Percentiles rank a stretch among this genome's conserved stretches.
These are phyloP conservation scores for Peronospora destructor DNA, from an alignment of 352 stramenopile species.

Conservation along the genomic window DNA sequence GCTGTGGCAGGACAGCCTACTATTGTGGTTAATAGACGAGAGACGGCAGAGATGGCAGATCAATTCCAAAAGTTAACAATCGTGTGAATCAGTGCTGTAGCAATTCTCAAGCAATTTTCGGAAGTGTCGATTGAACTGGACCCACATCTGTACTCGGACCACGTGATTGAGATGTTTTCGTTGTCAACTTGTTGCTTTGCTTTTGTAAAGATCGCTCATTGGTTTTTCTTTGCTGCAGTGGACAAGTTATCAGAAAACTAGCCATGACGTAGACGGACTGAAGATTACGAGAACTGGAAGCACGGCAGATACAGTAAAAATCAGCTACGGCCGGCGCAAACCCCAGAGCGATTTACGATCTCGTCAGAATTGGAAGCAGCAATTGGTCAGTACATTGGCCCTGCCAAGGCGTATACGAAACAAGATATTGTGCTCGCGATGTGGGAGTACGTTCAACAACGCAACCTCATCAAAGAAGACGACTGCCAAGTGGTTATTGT, in stretches of 20 bases:
- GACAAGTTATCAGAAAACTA: too few relatives aligned
- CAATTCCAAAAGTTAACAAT: too few relatives aligned
- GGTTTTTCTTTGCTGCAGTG: too few relatives aligned
- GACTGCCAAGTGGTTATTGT: constrained; percentile 63
- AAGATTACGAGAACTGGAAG: constrained; percentile 47
- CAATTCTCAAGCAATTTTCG: constrained; percentile 75
- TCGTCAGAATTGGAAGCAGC: constrained; percentile 36
- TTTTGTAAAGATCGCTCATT: too few relatives aligned
- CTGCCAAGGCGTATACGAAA: constrained; percentile 54
- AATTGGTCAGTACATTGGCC: constrained; percentile 37
- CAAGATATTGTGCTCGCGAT: constrained; percentile 64
- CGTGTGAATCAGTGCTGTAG: too few relatives aligned
- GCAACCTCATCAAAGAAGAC: constrained; percentile 75
- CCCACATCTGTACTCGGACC: constrained; percentile 56
- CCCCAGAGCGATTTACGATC: constrained; percentile 51
- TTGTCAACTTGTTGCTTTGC: too few relatives aligned
- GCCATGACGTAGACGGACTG: constrained; percentile 52
- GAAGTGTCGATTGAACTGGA: constrained; percentile 64
- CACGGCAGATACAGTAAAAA: constrained; percentile 49
- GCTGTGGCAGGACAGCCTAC: constrained; percentile 21
- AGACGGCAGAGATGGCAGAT: too few relatives aligned
- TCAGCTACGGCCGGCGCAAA: constrained; percentile 53
- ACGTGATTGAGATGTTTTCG: constrained; percentile 47
- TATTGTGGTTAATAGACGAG: too few relatives aligned
- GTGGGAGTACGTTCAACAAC: constrained; percentile 75